Evolutionary conservation across 768 basidiomycete genomes (phyloP).

Genomic region (Boletus rex-veris): DNA sequence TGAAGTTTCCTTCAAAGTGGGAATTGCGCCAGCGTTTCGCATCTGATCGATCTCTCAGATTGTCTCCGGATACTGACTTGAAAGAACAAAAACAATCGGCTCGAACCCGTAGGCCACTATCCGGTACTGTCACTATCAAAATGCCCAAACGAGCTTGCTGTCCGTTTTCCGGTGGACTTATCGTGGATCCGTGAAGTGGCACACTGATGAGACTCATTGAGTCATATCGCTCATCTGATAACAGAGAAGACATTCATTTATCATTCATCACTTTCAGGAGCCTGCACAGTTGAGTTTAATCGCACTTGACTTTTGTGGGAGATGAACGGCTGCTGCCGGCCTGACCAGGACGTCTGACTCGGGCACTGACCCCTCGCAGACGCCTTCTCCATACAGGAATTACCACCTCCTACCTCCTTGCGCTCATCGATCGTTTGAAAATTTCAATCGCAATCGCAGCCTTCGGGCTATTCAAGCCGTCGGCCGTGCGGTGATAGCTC

Average conservation of each 20-base stretch:
- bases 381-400: not conserved
- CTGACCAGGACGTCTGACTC: slow-evolving; percentile 3
- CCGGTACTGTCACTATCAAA: slow-evolving; percentile 4
- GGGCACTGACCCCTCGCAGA: too few species aligned
- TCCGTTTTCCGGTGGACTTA: not conserved
- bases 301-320: not conserved
- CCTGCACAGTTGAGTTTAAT: slow-evolving; percentile 13
- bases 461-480: not conserved
- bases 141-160: not conserved
- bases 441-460: not conserved
- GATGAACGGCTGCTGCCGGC: slow-evolving; percentile 9
- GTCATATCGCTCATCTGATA: slow-evolving; percentile 15
- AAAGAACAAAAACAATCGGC: slow-evolving; percentile 4
- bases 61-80: slow-evolving; percentile 5
- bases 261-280: not conserved
- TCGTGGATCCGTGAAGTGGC: not conserved
- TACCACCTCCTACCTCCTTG: not conserved
- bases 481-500: slow-evolving; percentile 8
- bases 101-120: not conserved
- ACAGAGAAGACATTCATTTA: slow-evolving; percentile 14
- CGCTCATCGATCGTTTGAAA: not conserved
- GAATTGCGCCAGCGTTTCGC: not conserved
- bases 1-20: too few species aligned
- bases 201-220: slow-evolving; percentile 10
- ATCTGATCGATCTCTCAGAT: slow-evolving; percentile 3